Evolutionary conservation across 2,329 filamentous ascomycete species (phyloP).

Genomic region (Cladosporium colombiae): DNA sequence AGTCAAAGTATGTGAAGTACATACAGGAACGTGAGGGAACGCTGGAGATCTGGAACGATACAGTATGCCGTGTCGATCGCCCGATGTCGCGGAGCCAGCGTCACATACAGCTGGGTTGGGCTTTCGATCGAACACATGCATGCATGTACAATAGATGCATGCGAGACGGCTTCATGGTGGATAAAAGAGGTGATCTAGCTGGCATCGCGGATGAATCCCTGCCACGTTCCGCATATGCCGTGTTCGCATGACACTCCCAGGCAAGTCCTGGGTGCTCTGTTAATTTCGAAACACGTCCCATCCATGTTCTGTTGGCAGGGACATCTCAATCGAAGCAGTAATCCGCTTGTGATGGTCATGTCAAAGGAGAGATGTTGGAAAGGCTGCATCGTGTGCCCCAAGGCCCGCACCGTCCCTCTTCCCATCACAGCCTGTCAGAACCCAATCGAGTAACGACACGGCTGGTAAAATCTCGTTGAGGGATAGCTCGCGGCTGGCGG

Average conservation of each 20-base stretch:
- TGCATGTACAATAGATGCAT: neutral
- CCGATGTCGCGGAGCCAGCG: neutral
- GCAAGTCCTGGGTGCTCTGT: neutral
- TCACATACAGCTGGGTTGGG: neutral
- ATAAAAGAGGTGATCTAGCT: neutral
- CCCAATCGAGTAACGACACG: neutral
- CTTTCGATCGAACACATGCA: neutral
- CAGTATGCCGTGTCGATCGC: neutral
- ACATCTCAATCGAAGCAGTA: neutral
- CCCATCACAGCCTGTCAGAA: neutral
- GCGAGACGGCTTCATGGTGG: neutral
- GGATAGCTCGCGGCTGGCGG: neutral
- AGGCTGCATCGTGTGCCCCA: neutral
- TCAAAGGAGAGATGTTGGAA: neutral
- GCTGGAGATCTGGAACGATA: neutral
- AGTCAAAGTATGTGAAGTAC: neutral
- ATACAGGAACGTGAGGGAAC: neutral
- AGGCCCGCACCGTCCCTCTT: neutral
- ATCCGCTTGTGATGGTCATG: neutral
- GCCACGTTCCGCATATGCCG: neutral
- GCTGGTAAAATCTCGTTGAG: neutral
- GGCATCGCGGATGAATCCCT: neutral
- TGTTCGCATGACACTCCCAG: too few relatives aligned
- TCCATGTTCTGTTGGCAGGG: neutral
- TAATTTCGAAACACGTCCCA: neutral